Evolutionary conservation across 2,329 filamentous ascomycete genomes (phyloP).

Genomic region (Podosphaera aphanis): DNA sequence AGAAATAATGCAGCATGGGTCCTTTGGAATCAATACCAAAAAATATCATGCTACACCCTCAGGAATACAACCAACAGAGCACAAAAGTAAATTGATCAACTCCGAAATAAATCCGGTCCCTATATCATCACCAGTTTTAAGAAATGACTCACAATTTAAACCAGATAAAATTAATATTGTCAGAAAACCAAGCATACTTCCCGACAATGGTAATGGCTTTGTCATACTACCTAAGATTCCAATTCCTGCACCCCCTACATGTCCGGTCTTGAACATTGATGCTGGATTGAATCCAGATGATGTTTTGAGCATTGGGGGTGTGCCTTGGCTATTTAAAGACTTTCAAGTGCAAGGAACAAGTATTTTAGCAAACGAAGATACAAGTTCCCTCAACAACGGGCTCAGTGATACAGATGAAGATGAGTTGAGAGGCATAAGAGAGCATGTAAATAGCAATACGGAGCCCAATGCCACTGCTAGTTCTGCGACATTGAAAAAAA

Average conservation of each 20-base stretch:
- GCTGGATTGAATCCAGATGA: constrained; percentile 7
- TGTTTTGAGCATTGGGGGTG: constrained; percentile 43
- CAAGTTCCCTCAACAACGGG: constrained; percentile 53
- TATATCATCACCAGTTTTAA: constrained; percentile 9
- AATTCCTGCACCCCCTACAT: constrained; percentile 30
- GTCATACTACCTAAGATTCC: constrained; percentile 6
- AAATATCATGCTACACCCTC: constrained; percentile 6
- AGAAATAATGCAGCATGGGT: constrained; percentile 14
- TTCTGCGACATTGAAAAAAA: constrained; percentile 10
- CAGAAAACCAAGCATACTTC: constrained; percentile 20
- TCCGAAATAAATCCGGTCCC: constrained; percentile 2
- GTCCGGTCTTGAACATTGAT: constrained; percentile 40
- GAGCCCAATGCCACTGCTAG: constrained; percentile 2
- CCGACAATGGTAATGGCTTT: constrained; percentile 24
- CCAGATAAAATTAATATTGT: constrained; percentile 9
- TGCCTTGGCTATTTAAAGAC: constrained; percentile 68
- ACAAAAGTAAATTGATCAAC: constrained; percentile 7
- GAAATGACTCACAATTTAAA: constrained; percentile 3
- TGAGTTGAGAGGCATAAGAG: constrained; percentile 45
- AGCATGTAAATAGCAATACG: constrained; percentile 12
- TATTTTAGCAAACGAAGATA: constrained; percentile 48
- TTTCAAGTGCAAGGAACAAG: constrained; percentile 66
- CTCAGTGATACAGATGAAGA: constrained; percentile 84
- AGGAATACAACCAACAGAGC: not conserved
- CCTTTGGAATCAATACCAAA: constrained; percentile 15